These are phyloP conservation scores for Sarocladium strictum DNA, from an alignment of 2,329 filamentous ascomycete genomes.

Conservation along the genomic window DNA sequence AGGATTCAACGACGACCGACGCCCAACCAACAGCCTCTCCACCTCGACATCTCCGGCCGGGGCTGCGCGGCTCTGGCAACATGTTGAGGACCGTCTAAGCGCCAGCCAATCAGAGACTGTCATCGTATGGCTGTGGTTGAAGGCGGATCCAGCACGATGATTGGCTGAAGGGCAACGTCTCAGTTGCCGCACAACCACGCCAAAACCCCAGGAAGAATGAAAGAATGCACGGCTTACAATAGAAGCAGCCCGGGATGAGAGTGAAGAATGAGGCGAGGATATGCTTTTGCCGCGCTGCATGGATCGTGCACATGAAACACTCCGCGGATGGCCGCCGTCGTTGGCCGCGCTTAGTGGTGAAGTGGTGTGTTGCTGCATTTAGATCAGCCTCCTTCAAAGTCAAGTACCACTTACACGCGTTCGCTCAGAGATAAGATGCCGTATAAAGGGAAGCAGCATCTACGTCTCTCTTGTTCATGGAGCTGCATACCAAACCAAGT, in stretches of 20 bases:
- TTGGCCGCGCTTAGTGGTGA: conserved; percentile 2
- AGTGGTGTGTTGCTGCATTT: background rate
- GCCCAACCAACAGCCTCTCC: conserved; percentile 4
- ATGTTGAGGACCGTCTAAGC: background rate
- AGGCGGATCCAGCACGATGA: conserved; percentile 11
- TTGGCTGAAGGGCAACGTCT: conserved; percentile 15
- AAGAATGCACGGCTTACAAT: background rate
- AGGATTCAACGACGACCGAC: background rate
- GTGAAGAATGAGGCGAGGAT: background rate
- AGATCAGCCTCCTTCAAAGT: background rate
- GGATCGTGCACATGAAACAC: conserved; percentile 6
- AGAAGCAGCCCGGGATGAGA: too few species aligned
- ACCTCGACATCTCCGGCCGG: background rate
- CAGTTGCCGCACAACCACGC: background rate
- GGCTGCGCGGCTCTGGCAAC: conserved; percentile 5
- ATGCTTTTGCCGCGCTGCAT: conserved; percentile 1
- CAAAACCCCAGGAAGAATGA: background rate
- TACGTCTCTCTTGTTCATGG: conserved; percentile 13
- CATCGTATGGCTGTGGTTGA: conserved; percentile 1
- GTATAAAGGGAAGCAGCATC: conserved; percentile 8
- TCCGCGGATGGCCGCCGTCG: conserved; percentile 3
- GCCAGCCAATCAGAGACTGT: background rate
- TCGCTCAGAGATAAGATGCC: background rate
- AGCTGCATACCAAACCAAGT: conserved; percentile 15
- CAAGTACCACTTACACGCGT: background rate